Evolutionary conservation across 202 grass and related monocot genomes (phyloP).

Genomic region (Panicum virgatum): DNA sequence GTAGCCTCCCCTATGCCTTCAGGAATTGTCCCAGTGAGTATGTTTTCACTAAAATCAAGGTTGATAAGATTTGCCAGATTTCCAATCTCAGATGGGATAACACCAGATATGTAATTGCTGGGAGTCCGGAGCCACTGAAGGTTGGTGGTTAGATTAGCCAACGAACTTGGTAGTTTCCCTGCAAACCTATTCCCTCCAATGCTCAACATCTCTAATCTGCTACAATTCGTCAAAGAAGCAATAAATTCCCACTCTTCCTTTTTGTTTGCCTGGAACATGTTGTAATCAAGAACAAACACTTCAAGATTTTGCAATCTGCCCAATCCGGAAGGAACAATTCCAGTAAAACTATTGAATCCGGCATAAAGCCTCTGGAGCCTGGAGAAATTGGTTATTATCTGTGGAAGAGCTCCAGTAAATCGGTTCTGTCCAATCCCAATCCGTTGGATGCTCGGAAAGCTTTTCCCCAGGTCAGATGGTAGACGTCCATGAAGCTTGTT

Average conservation of each 20-base stretch:
- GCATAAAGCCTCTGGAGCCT: not conserved
- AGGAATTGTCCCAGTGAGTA: constrained; percentile 36
- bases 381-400: constrained; percentile 23
- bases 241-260: constrained; percentile 29
- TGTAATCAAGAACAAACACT: no score
- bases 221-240: constrained; percentile 41
- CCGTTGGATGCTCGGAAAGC: not conserved
- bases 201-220: not conserved
- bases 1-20: constrained; percentile 36
- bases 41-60: constrained; percentile 23
- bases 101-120: constrained; percentile 24
- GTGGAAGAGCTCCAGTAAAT: constrained; percentile 30
- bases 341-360: not conserved
- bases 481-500: constrained; percentile 32
- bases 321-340: constrained; percentile 1
- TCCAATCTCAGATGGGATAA: constrained; percentile 34
- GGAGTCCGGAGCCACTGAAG: not conserved
- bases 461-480: constrained; percentile 23
- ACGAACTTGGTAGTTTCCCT: constrained; percentile 2
- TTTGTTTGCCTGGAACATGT: no score
- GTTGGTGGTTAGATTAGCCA: constrained; percentile 34
- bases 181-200: constrained; percentile 12
- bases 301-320: constrained; percentile 18
- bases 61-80: constrained; percentile 15
- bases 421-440: not conserved